Evolutionary conservation across 2,329 filamentous ascomycete species (phyloP).

Genomic region (Penicillium sp.): DNA sequence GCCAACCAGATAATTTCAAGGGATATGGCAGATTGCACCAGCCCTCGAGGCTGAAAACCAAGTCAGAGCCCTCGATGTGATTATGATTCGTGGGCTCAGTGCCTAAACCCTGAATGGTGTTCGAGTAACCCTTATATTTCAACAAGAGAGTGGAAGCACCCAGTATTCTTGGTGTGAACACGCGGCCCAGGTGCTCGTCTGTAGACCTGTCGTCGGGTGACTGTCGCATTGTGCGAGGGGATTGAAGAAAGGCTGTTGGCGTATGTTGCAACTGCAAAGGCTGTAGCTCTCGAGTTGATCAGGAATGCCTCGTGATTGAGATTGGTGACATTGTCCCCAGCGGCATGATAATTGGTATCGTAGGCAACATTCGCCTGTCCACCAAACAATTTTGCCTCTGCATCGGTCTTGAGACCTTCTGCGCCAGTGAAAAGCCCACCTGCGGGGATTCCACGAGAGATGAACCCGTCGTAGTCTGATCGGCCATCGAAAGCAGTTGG

Average conservation of each 20-base stretch:
- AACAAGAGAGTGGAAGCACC: conserved; percentile 34
- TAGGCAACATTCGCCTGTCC: conserved; percentile 66
- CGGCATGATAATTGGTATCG: conserved; percentile 63
- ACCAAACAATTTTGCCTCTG: conserved; percentile 72
- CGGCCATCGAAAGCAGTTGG: conserved; percentile 78
- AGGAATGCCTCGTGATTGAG: conserved; percentile 49
- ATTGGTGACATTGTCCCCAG: conserved; percentile 61
- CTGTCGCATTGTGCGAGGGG: conserved; percentile 22
- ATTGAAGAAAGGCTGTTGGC: conserved; percentile 33
- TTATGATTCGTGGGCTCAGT: too few species aligned
- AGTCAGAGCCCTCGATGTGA: too few species aligned
- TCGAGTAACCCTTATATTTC: conserved; percentile 3
- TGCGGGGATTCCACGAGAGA: conserved; percentile 72
- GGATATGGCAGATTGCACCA: too few species aligned
- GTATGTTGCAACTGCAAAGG: conserved; percentile 38
- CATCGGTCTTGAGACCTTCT: conserved; percentile 74
- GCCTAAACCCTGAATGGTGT: too few species aligned
- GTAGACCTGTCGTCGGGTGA: background rate
- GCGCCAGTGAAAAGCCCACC: conserved; percentile 80
- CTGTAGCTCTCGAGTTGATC: conserved; percentile 35
- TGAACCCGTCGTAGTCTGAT: conserved; percentile 80
- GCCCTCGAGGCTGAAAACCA: too few species aligned
- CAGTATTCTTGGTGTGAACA: conserved; percentile 26
- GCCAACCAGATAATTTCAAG: too few species aligned
- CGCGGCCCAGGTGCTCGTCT: conserved; percentile 20